Conservation (phyloP, 352 stramenopile species). For the Phytophthora nicotianae region DNA sequence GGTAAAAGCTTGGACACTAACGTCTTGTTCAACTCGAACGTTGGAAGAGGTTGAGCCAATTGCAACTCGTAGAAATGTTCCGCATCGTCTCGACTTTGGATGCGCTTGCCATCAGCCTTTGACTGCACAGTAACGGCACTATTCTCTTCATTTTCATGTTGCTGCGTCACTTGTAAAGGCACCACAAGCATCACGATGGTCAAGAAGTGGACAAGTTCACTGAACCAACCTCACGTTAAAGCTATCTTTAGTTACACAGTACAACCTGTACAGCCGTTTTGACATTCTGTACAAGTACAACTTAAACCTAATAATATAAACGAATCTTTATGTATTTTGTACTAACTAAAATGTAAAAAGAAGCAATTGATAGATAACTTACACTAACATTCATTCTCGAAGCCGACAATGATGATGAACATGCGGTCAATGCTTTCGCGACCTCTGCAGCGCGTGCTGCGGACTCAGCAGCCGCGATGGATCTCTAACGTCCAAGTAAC, state of each 20-base stretch:
- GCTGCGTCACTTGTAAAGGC: not conserved
- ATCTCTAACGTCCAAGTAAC: constrained; percentile 46
- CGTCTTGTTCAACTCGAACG: constrained; percentile 18
- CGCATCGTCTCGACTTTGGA: not conserved
- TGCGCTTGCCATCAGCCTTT: not conserved
- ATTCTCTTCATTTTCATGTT: not conserved
- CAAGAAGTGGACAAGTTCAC: constrained; percentile 7
- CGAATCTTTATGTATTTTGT: not conserved
- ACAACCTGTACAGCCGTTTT: no score
- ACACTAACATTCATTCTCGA: constrained; percentile 2
- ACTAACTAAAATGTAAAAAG: not conserved
- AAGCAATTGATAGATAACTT: not conserved
- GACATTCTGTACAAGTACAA: not conserved
- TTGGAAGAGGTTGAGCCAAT: constrained; percentile 14
- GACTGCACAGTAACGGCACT: not conserved
- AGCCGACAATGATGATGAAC: constrained; percentile 23
- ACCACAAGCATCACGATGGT: constrained; percentile 12
- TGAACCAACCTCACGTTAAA: not conserved
- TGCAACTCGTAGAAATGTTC: constrained; percentile 27
- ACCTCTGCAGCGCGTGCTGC: constrained; percentile 24
- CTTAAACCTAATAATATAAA: not conserved
- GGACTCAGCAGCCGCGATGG: constrained; percentile 27
- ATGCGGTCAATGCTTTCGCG: constrained; percentile 29
- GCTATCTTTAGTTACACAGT: constrained; percentile 14
- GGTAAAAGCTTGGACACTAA: constrained; percentile 13